Conservation (phyloP, 2,329 filamentous ascomycete genomes). For the Fusarium azukiicola region DNA sequence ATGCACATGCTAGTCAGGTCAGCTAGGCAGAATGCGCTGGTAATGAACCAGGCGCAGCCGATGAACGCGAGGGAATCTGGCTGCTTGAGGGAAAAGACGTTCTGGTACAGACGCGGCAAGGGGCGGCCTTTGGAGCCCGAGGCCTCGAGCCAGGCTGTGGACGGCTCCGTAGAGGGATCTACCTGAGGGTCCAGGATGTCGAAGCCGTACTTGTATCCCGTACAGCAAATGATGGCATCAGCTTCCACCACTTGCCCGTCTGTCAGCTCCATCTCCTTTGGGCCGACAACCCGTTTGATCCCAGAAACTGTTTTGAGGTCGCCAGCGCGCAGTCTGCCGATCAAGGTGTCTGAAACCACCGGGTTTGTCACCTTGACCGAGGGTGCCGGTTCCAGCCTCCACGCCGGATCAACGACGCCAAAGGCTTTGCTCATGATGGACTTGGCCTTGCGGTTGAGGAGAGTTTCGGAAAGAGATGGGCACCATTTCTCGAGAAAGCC, state of each 20-base stretch:
- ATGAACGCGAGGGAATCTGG: conserved; percentile 66
- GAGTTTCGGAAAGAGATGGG: neutral
- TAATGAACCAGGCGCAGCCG: conserved; percentile 51
- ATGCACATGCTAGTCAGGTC: conserved; percentile 59
- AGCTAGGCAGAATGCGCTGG: conserved; percentile 51
- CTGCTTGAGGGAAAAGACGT: conserved; percentile 66
- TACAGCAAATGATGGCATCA: conserved; percentile 62
- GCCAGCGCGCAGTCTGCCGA: conserved; percentile 61
- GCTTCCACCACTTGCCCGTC: conserved; percentile 57
- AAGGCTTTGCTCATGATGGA: conserved; percentile 13
- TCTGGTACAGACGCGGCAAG: conserved; percentile 65
- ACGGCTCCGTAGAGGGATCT: conserved; percentile 42
- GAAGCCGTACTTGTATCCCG: conserved; percentile 62
- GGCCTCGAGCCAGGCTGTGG: conserved; percentile 42
- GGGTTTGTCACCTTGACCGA: conserved; percentile 53
- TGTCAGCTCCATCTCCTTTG: conserved; percentile 53
- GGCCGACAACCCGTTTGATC: neutral
- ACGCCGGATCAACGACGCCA: neutral
- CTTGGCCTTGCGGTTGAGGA: neutral
- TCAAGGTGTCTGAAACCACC: conserved; percentile 55
- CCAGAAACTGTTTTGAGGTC: neutral
- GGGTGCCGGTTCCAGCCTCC: conserved; percentile 52
- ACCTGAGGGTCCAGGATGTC: conserved; percentile 46
- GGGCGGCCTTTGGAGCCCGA: conserved; percentile 50
- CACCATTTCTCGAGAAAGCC: conserved; percentile 17